Evolutionary conservation across 106 monocot species (phyloP).

Genomic region (Agapanthus africanus): DNA sequence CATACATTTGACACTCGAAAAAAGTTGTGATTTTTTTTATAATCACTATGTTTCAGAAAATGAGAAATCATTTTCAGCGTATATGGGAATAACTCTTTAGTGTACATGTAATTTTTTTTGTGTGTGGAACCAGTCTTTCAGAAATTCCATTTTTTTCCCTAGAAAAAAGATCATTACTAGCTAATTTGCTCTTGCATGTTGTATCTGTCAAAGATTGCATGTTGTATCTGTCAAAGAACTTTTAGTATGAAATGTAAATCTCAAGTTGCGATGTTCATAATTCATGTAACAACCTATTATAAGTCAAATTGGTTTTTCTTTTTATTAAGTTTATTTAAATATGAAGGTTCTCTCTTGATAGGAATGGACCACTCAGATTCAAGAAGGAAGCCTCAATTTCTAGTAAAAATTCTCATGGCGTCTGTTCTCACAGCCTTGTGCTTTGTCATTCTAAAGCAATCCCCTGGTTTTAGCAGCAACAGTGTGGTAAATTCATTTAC

Average conservation of each 20-base stretch:
- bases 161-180: background rate
- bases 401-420: conserved; percentile 55
- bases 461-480: conserved; percentile 38
- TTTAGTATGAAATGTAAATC: background rate
- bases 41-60: too few species aligned
- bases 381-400: conserved; percentile 55
- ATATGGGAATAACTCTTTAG: background rate
- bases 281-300: background rate
- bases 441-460: conserved; percentile 67
- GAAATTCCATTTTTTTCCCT: background rate
- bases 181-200: background rate
- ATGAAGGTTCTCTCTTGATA: conserved; percentile 18
- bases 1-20: too few species aligned
- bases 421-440: conserved; percentile 46
- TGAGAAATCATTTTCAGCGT: background rate
- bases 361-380: conserved; percentile 66
- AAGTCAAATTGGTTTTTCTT: background rate
- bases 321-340: background rate
- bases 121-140: background rate
- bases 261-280: background rate
- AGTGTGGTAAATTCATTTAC: conserved; percentile 38
- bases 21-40: too few species aligned
- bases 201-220: too few species aligned
- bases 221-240: background rate
- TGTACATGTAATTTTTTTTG: background rate